Evolutionary conservation across 306 rosid genomes (phyloP).

Genomic region (Rosa multiflora): DNA sequence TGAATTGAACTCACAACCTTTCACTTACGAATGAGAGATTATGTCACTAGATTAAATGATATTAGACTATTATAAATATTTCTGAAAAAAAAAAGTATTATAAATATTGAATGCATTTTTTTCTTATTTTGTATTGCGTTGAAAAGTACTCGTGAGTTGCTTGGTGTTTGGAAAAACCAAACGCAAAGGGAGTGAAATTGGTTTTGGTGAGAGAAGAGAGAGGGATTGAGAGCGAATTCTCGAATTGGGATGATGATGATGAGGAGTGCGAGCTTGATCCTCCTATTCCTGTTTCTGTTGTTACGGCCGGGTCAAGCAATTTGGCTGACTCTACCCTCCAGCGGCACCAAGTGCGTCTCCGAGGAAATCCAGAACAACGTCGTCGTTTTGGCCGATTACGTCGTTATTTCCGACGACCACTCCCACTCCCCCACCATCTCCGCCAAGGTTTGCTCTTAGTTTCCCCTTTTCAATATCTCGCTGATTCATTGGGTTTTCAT

Average conservation of each 20-base stretch:
- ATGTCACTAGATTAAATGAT: too few relatives aligned
- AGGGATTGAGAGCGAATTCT: neutral
- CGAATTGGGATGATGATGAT: constrained; percentile 10
- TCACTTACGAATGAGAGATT: too few relatives aligned
- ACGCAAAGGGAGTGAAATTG: neutral
- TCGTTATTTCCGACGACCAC: constrained; percentile 53
- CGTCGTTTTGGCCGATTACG: constrained; percentile 85
- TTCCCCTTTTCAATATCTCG: neutral
- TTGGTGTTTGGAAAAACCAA: neutral
- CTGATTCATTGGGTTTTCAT: neutral
- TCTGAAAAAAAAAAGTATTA: too few relatives aligned
- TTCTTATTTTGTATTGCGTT: too few relatives aligned
- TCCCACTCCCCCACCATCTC: constrained; percentile 53
- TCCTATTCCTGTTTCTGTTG: neutral
- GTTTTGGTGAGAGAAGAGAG: neutral
- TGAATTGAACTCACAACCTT: too few relatives aligned
- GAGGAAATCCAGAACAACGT: constrained; percentile 95
- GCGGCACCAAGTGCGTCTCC: constrained; percentile 85
- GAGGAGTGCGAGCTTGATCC: constrained; percentile 6
- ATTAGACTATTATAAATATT: too few relatives aligned
- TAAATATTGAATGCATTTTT: too few relatives aligned
- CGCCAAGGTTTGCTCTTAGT: constrained; percentile 51
- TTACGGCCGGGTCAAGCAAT: constrained; percentile 18
- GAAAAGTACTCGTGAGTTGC: too few relatives aligned
- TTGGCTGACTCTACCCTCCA: constrained; percentile 46